Conservation (phyloP, 2,329 filamentous ascomycete genomes). For the Sarocladiaceae sp. region DNA sequence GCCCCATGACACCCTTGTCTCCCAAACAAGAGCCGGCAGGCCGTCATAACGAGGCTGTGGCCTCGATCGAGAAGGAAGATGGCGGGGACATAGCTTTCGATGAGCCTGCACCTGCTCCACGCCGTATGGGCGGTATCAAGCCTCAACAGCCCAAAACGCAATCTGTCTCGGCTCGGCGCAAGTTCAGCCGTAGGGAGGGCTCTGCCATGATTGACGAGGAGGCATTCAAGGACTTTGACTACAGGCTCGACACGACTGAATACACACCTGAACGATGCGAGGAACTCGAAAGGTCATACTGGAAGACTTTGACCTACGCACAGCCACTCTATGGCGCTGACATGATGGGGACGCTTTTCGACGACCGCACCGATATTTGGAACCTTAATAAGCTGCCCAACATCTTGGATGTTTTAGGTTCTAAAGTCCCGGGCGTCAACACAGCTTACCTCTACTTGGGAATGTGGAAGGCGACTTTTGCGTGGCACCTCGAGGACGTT, state of each 20-base stretch:
- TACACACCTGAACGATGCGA: conserved; percentile 89
- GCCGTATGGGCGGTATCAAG: conserved; percentile 44
- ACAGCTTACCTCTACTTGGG: conserved; percentile 96
- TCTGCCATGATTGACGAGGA: conserved; percentile 80
- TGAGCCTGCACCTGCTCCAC: conserved; percentile 19
- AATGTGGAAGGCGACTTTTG: conserved; percentile 99
- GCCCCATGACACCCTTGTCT: conserved; percentile 54
- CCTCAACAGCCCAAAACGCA: conserved; percentile 55
- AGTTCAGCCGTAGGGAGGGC: conserved; percentile 75
- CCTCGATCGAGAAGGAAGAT: conserved; percentile 31
- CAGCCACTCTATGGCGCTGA: conserved; percentile 93
- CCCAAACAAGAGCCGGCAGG: conserved; percentile 37
- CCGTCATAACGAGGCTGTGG: conserved; percentile 26
- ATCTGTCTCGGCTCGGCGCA: conserved; percentile 79
- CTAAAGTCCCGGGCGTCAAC: conserved; percentile 95
- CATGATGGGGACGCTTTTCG: conserved; percentile 90
- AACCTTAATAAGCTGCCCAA: conserved; percentile 95
- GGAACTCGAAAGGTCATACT: conserved; percentile 90
- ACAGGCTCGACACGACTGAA: conserved; percentile 79
- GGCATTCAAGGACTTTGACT: conserved; percentile 86
- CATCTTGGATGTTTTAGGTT: conserved; percentile 85
- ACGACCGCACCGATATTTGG: conserved; percentile 78
- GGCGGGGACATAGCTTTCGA: conserved; percentile 39
- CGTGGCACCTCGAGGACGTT: conserved; percentile 97
- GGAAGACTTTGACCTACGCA: conserved; percentile 95